Evolutionary conservation across 257 asterid genomes (phyloP).

Genomic region (Eucommia ulmoides): DNA sequence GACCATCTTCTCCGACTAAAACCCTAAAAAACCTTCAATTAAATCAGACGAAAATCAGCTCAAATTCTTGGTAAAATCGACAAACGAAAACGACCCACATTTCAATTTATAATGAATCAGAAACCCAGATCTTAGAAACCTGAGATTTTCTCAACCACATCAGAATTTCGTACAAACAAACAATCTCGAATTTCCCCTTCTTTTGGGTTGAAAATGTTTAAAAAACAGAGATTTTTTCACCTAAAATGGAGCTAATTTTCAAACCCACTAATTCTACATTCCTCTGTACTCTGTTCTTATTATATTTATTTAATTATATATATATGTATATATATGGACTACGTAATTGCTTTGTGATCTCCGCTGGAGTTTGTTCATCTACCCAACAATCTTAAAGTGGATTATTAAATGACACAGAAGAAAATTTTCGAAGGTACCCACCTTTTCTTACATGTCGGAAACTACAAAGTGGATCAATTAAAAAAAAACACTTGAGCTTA

Average conservation of each 20-base stretch:
- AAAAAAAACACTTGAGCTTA: no score
- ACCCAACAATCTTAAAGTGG: constrained; percentile 32
- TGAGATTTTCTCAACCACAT: no score
- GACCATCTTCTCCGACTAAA: constrained; percentile 63
- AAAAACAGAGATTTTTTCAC: constrained; percentile 39
- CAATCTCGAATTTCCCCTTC: constrained; percentile 11
- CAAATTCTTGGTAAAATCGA: not conserved
- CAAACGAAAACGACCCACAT: not conserved
- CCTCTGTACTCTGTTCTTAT: not conserved
- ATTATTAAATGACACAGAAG: constrained; percentile 3
- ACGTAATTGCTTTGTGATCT: constrained; percentile 24
- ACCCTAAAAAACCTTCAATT: constrained; percentile 4
- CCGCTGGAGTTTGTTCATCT: constrained; percentile 78
- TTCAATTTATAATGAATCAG: not conserved
- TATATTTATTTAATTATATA: not conserved
- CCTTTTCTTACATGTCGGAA: constrained; percentile 39
- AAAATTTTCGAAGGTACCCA: constrained; percentile 15
- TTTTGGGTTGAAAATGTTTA: constrained; percentile 21
- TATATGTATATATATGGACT: not conserved
- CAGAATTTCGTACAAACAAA: constrained; percentile 5
- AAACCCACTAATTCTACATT: constrained; percentile 17
- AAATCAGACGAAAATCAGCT: not conserved
- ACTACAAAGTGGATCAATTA: constrained; percentile 15
- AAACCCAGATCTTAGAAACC: not conserved
- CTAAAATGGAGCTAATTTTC: constrained; percentile 43